Base-by-base conservation (phyloP, 2,329 filamentous ascomycete species). In the Ascochyta clinopodiicola region DNA sequence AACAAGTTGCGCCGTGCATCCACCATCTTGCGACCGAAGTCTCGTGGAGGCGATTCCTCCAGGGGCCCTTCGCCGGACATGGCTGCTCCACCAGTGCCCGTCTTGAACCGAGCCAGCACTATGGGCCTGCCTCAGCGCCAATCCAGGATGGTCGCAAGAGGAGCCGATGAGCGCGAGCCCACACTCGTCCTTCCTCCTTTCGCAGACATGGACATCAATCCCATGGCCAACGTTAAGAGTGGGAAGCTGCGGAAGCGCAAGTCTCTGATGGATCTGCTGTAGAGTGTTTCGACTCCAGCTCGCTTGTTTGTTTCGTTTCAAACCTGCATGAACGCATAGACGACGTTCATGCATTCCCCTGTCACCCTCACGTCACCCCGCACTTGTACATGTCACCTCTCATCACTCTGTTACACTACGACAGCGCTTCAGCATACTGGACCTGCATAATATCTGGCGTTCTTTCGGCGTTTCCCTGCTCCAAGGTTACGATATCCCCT, bases 181-280 rank as follows among this genome's bases (percentile, higher is more conserved):
- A 63, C 62, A 2, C 57, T 76, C 38, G 61, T 72, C 24, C 57
- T 76, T 4, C 74, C 74, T 32, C 67, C 68, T 1, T 76, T 66
- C 53, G 67, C 70, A 4, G 60, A 57, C 19, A 60, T 59, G n/a
- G 54, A 59, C 15, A 50, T 37, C n/a, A 60, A 67, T 32, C 24
- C 56, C 29, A 49, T 57, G 44, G 53, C 56, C 27, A 64, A 55
- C 53, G 47, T 67, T 43, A 74, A 71, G 56, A 60, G 61, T 39
- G 64, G 67, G 36, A 62, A 61, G 34, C 36, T 76, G 29, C 68
- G 66, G 37, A 75, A 75, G 65, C 65, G 74, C 39, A 75, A 73
- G 58, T 75, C 72, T 34, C 56, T 75, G 24, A 73, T 76, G 70
- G 72, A 73, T 46, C 63, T 75, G 44, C 64, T 74, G 40, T 68